These are phyloP conservation scores for Colletotrichum endophyticum DNA, from an alignment of 2,329 filamentous ascomycete species.

Conservation along the genomic window DNA sequence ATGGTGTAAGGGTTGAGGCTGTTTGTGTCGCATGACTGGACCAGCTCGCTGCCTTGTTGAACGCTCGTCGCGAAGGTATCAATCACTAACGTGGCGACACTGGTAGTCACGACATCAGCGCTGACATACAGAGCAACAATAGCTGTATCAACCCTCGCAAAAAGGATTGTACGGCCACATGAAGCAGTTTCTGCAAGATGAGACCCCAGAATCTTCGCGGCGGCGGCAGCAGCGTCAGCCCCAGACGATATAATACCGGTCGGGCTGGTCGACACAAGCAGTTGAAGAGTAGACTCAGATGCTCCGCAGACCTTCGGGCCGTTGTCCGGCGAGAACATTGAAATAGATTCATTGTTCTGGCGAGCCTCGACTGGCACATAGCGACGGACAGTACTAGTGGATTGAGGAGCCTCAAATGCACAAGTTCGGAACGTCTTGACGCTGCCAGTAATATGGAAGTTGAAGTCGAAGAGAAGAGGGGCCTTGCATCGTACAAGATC, in stretches of 20 bases:
- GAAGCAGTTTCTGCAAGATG: background rate
- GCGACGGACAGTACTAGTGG: background rate
- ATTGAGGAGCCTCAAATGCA: background rate
- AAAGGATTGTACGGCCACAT: background rate
- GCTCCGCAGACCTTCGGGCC: background rate
- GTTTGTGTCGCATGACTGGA: background rate
- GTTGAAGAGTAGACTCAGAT: background rate
- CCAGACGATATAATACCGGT: background rate
- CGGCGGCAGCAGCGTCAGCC: background rate
- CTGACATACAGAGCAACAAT: background rate
- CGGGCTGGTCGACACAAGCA: background rate
- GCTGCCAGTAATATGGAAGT: background rate
- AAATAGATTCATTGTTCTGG: background rate
- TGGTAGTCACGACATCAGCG: background rate
- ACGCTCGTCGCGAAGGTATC: background rate
- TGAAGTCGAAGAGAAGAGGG: background rate
- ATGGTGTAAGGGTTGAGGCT: background rate
- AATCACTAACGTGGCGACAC: background rate
- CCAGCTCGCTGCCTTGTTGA: background rate
- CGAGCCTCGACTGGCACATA: background rate
- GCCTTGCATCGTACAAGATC: background rate
- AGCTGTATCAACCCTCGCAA: background rate
- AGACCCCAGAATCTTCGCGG: background rate
- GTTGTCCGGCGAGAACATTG: background rate
- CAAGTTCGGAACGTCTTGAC: background rate